These are phyloP conservation scores for Camellia sinensis DNA, from an alignment of 148 eudicot genomes.

Conservation along the genomic window DNA sequence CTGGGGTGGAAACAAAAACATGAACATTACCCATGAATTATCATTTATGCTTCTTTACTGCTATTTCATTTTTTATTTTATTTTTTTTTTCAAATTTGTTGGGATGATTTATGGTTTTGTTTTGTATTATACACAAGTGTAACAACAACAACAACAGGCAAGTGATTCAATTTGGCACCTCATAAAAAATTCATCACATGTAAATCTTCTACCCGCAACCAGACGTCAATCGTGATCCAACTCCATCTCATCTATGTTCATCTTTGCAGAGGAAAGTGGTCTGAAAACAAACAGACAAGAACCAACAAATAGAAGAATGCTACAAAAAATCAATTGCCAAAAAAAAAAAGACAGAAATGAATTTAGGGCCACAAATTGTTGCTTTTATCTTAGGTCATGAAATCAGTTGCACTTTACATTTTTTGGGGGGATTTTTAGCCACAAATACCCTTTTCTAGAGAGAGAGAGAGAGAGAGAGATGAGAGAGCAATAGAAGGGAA, in stretches of 20 bases:
- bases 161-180: slow-evolving; percentile 33
- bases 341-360: too few species aligned
- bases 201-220: slow-evolving; percentile 47
- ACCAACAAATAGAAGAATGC: neutral
- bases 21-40: neutral
- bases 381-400: too few species aligned
- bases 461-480: too few species aligned
- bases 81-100: neutral
- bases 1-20: neutral
- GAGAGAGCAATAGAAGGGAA: too few species aligned
- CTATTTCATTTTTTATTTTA: neutral
- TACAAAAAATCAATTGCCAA: too few species aligned
- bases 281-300: slow-evolving; percentile 22
- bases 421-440: too few species aligned
- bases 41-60: neutral
- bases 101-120: neutral
- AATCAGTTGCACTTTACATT: too few species aligned
- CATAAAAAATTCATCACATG: slow-evolving; percentile 41
- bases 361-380: too few species aligned
- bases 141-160: neutral
- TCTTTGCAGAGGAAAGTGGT: slow-evolving; percentile 28
- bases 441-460: too few species aligned
- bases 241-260: slow-evolving; percentile 43
- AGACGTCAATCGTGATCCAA: slow-evolving; percentile 27
- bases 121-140: neutral